Conservation (phyloP, 371 early-diverging fungal genomes). For the Umbelopsis sp. region DNA sequence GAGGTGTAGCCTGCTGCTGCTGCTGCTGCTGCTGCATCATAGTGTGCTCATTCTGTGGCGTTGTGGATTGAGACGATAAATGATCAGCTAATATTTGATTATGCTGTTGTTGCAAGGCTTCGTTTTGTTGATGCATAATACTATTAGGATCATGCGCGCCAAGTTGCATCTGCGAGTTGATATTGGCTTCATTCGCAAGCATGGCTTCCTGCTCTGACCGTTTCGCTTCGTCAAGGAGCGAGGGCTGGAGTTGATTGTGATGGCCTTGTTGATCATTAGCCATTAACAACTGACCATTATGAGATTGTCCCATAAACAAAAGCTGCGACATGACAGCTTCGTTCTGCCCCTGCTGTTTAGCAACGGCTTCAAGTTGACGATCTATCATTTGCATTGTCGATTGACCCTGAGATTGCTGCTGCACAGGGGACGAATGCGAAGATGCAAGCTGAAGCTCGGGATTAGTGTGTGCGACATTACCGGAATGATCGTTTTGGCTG, state of each 20-base stretch:
- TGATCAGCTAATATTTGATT: not conserved
- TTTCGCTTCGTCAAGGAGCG: not conserved
- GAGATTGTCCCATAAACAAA: not conserved
- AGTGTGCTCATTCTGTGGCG: not conserved
- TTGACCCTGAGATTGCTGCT: not conserved
- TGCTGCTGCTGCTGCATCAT: not conserved
- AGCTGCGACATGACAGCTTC: constrained; percentile 17
- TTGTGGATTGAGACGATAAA: not conserved
- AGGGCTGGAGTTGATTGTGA: not conserved
- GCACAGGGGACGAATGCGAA: not conserved
- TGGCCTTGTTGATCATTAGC: not conserved
- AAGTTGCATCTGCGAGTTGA: not conserved
- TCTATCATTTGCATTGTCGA: constrained; percentile 1
- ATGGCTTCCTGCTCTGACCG: not conserved
- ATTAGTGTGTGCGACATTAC: constrained; percentile 5
- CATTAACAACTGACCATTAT: not conserved
- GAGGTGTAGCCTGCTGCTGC: not conserved
- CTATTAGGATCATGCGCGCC: not conserved
- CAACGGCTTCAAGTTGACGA: constrained; percentile 4
- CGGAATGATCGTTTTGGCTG: not conserved
- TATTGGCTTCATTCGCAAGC: not conserved
- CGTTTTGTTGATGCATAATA: constrained; percentile 14
- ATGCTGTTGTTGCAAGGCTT: not conserved
- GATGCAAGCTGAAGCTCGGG: not conserved
- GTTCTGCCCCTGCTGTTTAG: constrained; percentile 10